phyloP scores from a whole-genome alignment of 768 basidiomycete species.

The Porphyrellus cyaneotinctus region DNA sequence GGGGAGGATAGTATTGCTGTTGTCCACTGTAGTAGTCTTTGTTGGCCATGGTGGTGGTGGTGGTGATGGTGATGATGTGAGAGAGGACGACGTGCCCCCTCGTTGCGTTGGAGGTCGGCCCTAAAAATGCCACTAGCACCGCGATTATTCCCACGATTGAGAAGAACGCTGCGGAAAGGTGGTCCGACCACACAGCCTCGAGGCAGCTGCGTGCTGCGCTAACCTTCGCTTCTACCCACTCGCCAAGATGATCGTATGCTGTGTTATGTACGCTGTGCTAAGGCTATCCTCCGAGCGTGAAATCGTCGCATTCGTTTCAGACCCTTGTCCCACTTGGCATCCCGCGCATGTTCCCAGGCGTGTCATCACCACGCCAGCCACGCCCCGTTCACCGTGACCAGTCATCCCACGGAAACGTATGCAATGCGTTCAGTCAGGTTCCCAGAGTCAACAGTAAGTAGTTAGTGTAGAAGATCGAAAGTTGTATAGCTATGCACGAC shows the following conservation, averaged over 20 bases:
- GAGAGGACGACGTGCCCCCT: slow-evolving; percentile 10
- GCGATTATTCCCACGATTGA: slow-evolving; percentile 20
- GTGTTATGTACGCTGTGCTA: slow-evolving; percentile 6
- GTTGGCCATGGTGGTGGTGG: slow-evolving; percentile 51
- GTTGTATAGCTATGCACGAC: slow-evolving; percentile 18
- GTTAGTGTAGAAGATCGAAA: slow-evolving; percentile 28
- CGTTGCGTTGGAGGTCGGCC: slow-evolving; percentile 10
- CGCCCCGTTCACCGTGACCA: neutral
- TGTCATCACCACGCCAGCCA: slow-evolving; percentile 7
- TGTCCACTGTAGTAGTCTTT: slow-evolving; percentile 67
- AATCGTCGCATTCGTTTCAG: neutral
- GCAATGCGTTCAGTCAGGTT: slow-evolving; percentile 17
- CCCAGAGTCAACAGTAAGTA: slow-evolving; percentile 23
- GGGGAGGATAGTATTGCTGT: slow-evolving; percentile 53
- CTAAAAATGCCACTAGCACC: slow-evolving; percentile 23
- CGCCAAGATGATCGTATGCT: neutral
- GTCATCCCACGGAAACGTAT: slow-evolving; percentile 17
- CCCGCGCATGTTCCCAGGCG: slow-evolving; percentile 16
- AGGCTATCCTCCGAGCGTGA: neutral
- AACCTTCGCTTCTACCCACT: neutral
- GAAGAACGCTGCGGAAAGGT: neutral
- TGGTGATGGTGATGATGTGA: slow-evolving; percentile 11
- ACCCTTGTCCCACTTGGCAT: slow-evolving; percentile 1
- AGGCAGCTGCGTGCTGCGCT: slow-evolving; percentile 14
- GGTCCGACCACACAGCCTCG: slow-evolving; percentile 19